Evolutionary conservation across 148 eudicot genomes (phyloP), one percentile per base, ranked within the genome.

Genomic region (Polygonum aviculare): DNA sequence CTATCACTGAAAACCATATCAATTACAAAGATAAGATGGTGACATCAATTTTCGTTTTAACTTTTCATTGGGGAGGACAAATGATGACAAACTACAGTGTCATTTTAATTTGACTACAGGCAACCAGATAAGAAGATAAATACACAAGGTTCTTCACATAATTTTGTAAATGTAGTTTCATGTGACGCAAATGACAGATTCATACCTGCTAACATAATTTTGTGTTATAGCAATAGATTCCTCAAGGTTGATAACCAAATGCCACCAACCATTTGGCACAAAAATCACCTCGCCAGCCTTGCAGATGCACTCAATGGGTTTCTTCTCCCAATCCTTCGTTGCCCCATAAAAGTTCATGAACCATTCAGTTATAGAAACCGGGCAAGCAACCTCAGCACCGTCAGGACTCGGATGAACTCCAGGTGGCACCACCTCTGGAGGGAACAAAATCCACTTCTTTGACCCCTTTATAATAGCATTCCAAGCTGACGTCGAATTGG

Each of bases 231-330:
- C 98, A 78, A 92, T 89, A 4, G 97, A 90, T 78, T 95, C 97
- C 82, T 95, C 97, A 16, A 95, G 87, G 82, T 92, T 95, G 77
- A 95, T 90, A 49, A 95, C 98, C 87, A 95, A 79, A 89, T 92
- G 98, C 98, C 98, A 95, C 98, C 98, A 95, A 47, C 97, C 98
- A 75, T 89, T 89, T 40, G 98, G 98, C 79, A 95, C 98, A 80
- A 92, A 95, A 57, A 95, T 80, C 72, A 92, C 98, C 71, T 95
- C 98, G 41, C 98, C 98, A 3, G 96, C 97, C 83, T 87, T 95
- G 74, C 98, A 95, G 44, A 95, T 85, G 82, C 98, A 95, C 76
- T 95, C 98, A 75, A 95, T 76, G 0, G 98, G 98, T 80, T 87
- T 87, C 84, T 87, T 95, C 71, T 81, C 74, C 98, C 94, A 90